A percentile compares a stretch with the other conserved stretches of the same genome.
Conservation (phyloP, 2,329 filamentous ascomycete species). For the Colletotrichum destructivum region DNA sequence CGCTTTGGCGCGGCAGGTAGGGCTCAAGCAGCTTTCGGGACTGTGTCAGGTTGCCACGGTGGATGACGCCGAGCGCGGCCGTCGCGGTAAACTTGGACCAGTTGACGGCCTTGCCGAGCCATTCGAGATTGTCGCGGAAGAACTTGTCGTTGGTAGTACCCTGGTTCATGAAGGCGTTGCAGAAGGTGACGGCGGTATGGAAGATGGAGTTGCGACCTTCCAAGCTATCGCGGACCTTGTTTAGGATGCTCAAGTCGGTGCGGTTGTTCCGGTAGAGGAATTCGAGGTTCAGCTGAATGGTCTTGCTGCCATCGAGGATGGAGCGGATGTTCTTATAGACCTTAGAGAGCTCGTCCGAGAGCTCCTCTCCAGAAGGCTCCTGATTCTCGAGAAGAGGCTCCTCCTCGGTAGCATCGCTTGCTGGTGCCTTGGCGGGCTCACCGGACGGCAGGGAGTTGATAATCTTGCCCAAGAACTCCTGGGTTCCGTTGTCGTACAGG, state of each 20-base stretch:
- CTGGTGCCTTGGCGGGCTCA: constrained; percentile 62
- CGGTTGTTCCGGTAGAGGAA: constrained; percentile 97
- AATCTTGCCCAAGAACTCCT: constrained; percentile 94
- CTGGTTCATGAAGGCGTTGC: constrained; percentile 99
- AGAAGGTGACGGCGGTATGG: constrained; percentile 96
- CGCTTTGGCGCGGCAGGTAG: constrained; percentile 86
- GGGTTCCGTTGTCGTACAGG: constrained; percentile 97
- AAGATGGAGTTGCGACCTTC: constrained; percentile 98
- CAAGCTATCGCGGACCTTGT: constrained; percentile 95
- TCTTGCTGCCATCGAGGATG: constrained; percentile 89
- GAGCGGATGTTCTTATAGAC: constrained; percentile 75
- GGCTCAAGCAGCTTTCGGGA: constrained; percentile 94
- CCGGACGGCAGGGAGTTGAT: constrained; percentile 81
- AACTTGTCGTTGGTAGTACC: constrained; percentile 99
- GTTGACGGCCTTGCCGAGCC: constrained; percentile 98
- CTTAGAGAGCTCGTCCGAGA: constrained; percentile 68
- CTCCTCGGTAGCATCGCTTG: constrained; percentile 58
- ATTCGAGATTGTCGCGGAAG: constrained; percentile 97
- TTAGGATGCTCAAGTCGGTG: constrained; percentile 91
- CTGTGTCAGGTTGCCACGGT: constrained; percentile 94
- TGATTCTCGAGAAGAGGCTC: constrained; percentile 66
- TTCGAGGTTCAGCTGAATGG: constrained; percentile 94
- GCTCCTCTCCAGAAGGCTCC: constrained; percentile 65
- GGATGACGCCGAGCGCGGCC: constrained; percentile 94
- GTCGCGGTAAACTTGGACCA: constrained; percentile 99